Base-by-base conservation (phyloP, 2,329 filamentous ascomycete genomes). In the Botryotinia narcissicola region DNA sequence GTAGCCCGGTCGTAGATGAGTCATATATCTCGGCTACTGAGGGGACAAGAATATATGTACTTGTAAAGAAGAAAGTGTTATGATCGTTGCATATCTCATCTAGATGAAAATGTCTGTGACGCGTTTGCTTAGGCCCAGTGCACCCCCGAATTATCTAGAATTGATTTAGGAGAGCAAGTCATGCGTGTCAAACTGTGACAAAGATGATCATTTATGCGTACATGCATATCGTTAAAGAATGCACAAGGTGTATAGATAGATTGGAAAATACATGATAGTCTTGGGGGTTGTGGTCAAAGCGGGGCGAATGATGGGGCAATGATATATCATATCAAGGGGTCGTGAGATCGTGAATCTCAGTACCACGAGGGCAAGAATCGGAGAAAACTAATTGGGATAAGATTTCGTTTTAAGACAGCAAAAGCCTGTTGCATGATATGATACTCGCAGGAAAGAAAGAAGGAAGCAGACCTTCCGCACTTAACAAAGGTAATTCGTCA, bases 21-120 rank as follows among this genome's bases (percentile, higher is more conserved):
- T 68, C 48, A 68, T 54, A n/a, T 32, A 48, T 68, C 18, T 42
- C 25, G 35, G 66, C 48, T 57, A 57, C 18, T 16, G 35, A 42
- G 32, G 42, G 46, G 18, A 57, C 37, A 68, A 68, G 48, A 57
- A 40, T 32, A 12, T 32, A 12, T 57, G 14, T 32, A 32, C 40
- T 42, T n/a, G 5, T 10, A 42, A 32, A 57, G 20, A 10, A 37
- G 12, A 9, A 46, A 59, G 51, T 68, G 62, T 42, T 68, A 68
- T 40, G 57, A 60, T 68, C 40, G 20, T 68, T 35, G 62, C 70
- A 68, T 60, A 40, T 42, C 29, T 67, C n/a, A 62, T 25, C 40
- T 35, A 62, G 18, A 37, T 42, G 9, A 32, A 32, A 12, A 57
- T 57, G 12, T n/a, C 46, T 9, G 42, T 42, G 29, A 42, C 35